Base-by-base conservation (phyloP, 768 basidiomycete genomes). In the Xerocomus spinulosus region DNA sequence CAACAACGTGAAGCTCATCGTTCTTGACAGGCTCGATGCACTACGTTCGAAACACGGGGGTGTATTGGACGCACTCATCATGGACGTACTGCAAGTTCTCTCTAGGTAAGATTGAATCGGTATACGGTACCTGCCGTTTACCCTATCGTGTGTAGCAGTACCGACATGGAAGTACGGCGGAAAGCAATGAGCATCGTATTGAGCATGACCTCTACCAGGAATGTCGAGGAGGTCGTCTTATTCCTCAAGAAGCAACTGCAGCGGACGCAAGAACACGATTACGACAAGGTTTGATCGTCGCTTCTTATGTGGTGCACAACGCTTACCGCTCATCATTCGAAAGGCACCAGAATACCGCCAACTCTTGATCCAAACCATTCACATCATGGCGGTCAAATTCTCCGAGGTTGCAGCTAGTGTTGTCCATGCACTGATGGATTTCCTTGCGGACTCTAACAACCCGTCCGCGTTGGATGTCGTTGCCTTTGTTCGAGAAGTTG, bases 181-280 rank as follows among this genome's bases (percentile, higher is more conserved):
- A 97, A 96, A 68, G 93, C 94, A 5, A 82, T 95, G 51, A 76
- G 73, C 48, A 90, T 97, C 52, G 91, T 92, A 12, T 70, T 98
- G 45, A 90, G 83, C 65, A 91, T 98, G 87, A 89, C 92, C 0
- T 87, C 90, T 14, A 89, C 88, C 57, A 74, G 94, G 42, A 99
- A 96, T 54, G 92, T 97, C 13, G 96, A 98, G 62, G 96, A 98
- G 42, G 92, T 98, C 2, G 94, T 95, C 1, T 63, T 87, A 3
- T 95, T 96, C 80, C 75, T 99, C 60, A 98, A 98, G 78, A 99
- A 98, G 68, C 94, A 98, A 62, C 75, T 99, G n/a, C 82, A 88
- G 59, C 85, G 82, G 63, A 98, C 95, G 0, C 83, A 96, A 56
- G 93, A 95, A 56, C 78, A 83, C 34, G 90, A 93, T 48, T 89